Base-by-base conservation (phyloP, 2,329 filamentous ascomycete genomes). In the Cytospora mali region DNA sequence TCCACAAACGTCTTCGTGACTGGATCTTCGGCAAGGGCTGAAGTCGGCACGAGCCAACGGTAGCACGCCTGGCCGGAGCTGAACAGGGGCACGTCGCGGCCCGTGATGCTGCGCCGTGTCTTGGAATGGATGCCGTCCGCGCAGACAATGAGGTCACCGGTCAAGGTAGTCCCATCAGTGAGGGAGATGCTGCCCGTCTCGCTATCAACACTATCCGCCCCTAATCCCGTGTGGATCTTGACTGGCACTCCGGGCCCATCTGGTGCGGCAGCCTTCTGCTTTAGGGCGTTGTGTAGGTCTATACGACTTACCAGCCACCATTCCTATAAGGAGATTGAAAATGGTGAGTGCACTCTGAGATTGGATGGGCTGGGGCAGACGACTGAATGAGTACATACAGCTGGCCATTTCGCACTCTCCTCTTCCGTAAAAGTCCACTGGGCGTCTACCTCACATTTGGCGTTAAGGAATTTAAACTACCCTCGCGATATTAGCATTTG, bases 281-380 rank as follows among this genome's bases (percentile, higher is more conserved):
- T 65, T 13, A 65, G 46, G 31, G 52, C 56, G n/a, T 53, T 33
- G 31, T 65, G 63, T 9, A 65, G 60, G 16, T 63, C 60, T 6
- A 55, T 42, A n/a, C 63, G 56, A 35, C 54, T 56, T 29, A 60
- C 54, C 33, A 62, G 25, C 29, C 58, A 65, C 63, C 63, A 65
- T 42, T 48, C 35, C 63, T 65, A 27, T 48, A 5, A 2, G 28
- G 23, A 11, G 6, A 11, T 16, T n/a, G 25, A 6, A 23, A 11
- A 6, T 51, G 23, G 55, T 35, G 46, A 61, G 9, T 16, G 46
- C 18, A 11, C 27, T 25, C 25, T 21, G 31, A n/a, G 18, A 23
- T 46, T n/a, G 2, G n/a, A 46, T 4, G 39, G 39, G 7, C n/a
- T 3, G 16, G 16, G 11, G 6, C 6, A 5, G 4, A 6, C 11